Evolutionary conservation across 2,329 filamentous ascomycete genomes (phyloP).

Genomic region (Xylaria sp.): DNA sequence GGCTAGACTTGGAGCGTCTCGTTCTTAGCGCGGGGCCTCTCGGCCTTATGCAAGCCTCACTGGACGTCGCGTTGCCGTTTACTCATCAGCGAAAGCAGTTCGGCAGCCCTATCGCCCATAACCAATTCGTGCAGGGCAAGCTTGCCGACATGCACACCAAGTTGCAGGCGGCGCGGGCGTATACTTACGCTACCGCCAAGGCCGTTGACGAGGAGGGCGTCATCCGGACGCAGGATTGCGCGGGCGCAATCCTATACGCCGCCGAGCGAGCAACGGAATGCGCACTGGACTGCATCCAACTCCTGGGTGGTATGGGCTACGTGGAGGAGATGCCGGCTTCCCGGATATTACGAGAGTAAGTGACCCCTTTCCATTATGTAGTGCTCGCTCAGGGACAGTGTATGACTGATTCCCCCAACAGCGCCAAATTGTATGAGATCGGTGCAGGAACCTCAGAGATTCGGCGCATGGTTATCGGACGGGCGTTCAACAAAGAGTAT

Average conservation of each 20-base stretch:
- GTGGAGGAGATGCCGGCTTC: slow-evolving; percentile 94
- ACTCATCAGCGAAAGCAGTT: slow-evolving; percentile 91
- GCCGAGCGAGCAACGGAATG: slow-evolving; percentile 89
- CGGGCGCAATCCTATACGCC: slow-evolving; percentile 90
- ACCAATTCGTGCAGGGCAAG: slow-evolving; percentile 91
- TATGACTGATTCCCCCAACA: slow-evolving; percentile 45
- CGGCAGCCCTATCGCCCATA: slow-evolving; percentile 81
- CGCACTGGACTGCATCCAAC: slow-evolving; percentile 85
- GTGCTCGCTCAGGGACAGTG: not conserved
- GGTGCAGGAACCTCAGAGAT: slow-evolving; percentile 96
- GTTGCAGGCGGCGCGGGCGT: slow-evolving; percentile 79
- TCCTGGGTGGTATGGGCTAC: slow-evolving; percentile 94
- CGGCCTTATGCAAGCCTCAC: slow-evolving; percentile 89
- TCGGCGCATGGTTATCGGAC: slow-evolving; percentile 89
- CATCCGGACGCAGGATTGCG: slow-evolving; percentile 89
- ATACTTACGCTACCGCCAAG: slow-evolving; percentile 84
- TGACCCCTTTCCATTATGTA: slow-evolving; percentile 21
- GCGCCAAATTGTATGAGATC: slow-evolving; percentile 88
- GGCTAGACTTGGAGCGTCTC: slow-evolving; percentile 89
- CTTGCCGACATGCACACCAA: slow-evolving; percentile 98
- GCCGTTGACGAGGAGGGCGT: slow-evolving; percentile 76
- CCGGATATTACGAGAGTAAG: slow-evolving; percentile 74
- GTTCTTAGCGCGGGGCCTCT: slow-evolving; percentile 90
- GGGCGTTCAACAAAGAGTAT: slow-evolving; percentile 89
- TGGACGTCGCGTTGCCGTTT: slow-evolving; percentile 88